phyloP scores from a whole-genome alignment of 306 rosid genomes.

The Cicer arietinum region DNA sequence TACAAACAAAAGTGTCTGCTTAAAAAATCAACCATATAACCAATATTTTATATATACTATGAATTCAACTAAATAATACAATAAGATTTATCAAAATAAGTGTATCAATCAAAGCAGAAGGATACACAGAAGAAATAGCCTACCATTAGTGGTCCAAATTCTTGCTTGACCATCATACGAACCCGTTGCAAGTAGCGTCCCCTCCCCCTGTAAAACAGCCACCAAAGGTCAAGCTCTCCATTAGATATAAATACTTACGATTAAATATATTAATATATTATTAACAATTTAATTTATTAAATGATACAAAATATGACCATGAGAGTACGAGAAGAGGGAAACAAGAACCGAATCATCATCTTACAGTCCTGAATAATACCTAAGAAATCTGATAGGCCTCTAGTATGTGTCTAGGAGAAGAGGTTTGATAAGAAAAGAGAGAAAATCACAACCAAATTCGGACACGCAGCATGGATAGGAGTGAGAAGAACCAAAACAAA shows the following conservation, averaged over 20 bases:
- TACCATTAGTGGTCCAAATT: conserved; percentile 88
- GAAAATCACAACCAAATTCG: neutral
- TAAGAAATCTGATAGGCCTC: neutral
- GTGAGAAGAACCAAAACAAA: neutral
- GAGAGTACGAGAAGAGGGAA: neutral
- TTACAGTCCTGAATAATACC: conserved; percentile 3
- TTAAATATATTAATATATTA: neutral
- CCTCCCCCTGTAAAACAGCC: conserved; percentile 68
- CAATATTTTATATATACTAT: conserved; percentile 4
- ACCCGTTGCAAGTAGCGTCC: conserved; percentile 94
- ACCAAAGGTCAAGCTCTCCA: conserved; percentile 24
- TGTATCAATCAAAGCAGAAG: conserved; percentile 4
- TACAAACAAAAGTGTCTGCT: neutral
- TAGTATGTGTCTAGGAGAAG: neutral
- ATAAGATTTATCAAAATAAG: neutral
- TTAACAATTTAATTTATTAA: neutral
- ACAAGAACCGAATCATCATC: neutral
- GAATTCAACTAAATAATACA: conserved; percentile 36
- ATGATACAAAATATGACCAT: conserved; percentile 10
- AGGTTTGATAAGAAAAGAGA: neutral
- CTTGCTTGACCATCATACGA: conserved; percentile 98
- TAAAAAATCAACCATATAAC: conserved; percentile 8
- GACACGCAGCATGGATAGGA: neutral
- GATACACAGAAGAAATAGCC: conserved; percentile 33
- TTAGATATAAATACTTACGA: neutral